Percentiles rank a stretch among this genome's conserved stretches.
These are phyloP conservation scores for Ampelocalamus luodianensis DNA, from an alignment of 176 grass and related monocot species.

Conservation along the genomic window DNA sequence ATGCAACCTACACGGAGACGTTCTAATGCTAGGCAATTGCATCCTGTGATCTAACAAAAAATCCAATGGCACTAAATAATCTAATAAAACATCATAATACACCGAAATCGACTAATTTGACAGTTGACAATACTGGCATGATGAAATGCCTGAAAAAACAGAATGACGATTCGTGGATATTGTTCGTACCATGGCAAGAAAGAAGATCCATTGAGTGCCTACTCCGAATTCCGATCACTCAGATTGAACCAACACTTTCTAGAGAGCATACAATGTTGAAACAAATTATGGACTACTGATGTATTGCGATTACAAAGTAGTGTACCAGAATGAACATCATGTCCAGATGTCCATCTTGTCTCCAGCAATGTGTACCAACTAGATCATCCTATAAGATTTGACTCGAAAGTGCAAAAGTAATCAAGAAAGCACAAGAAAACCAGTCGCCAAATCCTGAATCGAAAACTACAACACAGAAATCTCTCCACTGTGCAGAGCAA, in stretches of 20 bases:
- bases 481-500: background rate
- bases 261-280: background rate
- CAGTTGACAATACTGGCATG: too few relatives aligned
- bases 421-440: background rate
- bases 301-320: background rate
- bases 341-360: too few relatives aligned
- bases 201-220: background rate
- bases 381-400: background rate
- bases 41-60: too few relatives aligned
- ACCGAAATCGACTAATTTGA: too few relatives aligned
- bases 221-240: background rate
- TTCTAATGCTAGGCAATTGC: too few relatives aligned
- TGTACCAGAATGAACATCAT: background rate
- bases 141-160: too few relatives aligned
- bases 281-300: background rate
- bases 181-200: too few relatives aligned
- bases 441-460: background rate
- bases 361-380: background rate
- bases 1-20: background rate
- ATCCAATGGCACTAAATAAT: too few relatives aligned
- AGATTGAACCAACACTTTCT: background rate
- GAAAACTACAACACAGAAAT: background rate
- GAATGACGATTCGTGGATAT: too few relatives aligned
- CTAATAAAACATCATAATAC: too few relatives aligned
- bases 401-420: background rate